These are phyloP conservation scores for Cenchrus americanus DNA, from an alignment of 176 grass and related monocot species.

Conservation along the genomic window DNA sequence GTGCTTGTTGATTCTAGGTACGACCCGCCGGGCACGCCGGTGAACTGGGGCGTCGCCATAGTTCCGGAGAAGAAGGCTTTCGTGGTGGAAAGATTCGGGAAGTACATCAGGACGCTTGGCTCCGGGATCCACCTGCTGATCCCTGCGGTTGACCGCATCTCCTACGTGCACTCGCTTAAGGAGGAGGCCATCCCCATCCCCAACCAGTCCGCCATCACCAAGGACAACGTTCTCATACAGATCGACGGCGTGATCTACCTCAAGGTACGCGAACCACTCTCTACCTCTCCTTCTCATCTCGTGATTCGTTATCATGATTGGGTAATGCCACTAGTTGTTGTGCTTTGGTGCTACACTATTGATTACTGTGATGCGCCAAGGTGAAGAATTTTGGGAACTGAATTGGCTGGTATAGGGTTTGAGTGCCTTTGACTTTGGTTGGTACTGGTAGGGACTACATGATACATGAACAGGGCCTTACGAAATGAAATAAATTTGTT, in stretches of 20 bases:
- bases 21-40: conserved; percentile 54
- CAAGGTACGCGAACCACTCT: conserved; percentile 50
- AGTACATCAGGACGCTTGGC: conserved; percentile 80
- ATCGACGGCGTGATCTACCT: conserved; percentile 95
- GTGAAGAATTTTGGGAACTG: neutral
- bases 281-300: neutral
- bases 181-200: conserved; percentile 98
- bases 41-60: conserved; percentile 94
- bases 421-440: neutral
- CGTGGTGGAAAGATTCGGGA: conserved; percentile 85
- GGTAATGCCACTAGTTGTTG: neutral
- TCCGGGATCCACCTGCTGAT: conserved; percentile 86
- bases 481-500: neutral
- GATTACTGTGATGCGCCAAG: neutral
- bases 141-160: conserved; percentile 80
- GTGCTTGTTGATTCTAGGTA: conserved; percentile 33
- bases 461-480: neutral
- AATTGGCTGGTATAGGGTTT: neutral
- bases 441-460: neutral
- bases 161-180: conserved; percentile 96
- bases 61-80: conserved; percentile 95
- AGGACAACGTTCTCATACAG: conserved; percentile 92
- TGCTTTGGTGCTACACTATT: neutral
- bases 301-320: neutral
- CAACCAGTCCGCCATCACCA: conserved; percentile 94